Evolutionary conservation across 441 rosid species (phyloP).

Genomic region (Populus hybrid): DNA sequence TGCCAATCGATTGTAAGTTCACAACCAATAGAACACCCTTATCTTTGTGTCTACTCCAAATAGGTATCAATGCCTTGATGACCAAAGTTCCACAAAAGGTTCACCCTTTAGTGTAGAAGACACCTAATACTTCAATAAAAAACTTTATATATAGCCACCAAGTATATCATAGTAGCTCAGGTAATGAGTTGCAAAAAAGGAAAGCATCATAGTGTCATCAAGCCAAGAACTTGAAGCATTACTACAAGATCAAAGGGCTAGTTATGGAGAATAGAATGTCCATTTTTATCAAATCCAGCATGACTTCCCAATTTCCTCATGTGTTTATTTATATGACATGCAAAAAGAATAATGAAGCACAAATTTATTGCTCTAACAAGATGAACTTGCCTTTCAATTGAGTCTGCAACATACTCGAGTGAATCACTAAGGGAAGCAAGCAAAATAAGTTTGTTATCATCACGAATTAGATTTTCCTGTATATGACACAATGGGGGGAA

Average conservation of each 20-base stretch:
- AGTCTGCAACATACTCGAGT: slow-evolving; percentile 94
- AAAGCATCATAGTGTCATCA: not conserved
- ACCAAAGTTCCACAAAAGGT: not conserved
- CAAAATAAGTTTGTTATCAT: slow-evolving; percentile 89
- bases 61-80: not conserved
- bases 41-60: not conserved
- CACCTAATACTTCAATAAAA: not conserved
- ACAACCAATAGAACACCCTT: not conserved
- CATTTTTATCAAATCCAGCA: not conserved
- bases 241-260: slow-evolving; percentile 1
- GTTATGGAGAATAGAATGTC: not conserved
- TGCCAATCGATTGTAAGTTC: not conserved
- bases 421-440: slow-evolving; percentile 98
- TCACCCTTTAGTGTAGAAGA: not conserved
- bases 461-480: slow-evolving; percentile 96
- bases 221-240: not conserved
- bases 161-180: not conserved
- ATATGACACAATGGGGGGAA: not conserved
- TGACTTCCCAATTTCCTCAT: not conserved
- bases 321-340: not conserved
- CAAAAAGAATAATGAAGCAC: not conserved
- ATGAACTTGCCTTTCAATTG: slow-evolving; percentile 80
- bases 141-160: not conserved
- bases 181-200: not conserved
- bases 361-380: slow-evolving; percentile 7